Evolutionary conservation across 352 stramenopile species (phyloP).

Genomic region (Globisporangium recalcitrans): DNA sequence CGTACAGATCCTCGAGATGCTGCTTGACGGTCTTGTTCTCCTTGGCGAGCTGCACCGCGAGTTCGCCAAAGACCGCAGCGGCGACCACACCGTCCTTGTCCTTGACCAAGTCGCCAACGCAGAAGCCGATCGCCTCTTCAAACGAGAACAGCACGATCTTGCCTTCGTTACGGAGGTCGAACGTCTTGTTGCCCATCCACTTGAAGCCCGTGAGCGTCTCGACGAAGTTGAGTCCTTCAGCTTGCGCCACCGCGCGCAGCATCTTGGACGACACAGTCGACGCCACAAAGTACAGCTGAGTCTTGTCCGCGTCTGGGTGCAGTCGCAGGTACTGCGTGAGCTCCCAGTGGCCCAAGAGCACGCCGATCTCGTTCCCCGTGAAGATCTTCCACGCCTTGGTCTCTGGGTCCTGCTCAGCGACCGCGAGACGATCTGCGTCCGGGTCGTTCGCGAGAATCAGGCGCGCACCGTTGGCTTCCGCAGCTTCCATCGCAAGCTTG

Average conservation of each 20-base stretch:
- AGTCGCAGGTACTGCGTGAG: slow-evolving; percentile 59
- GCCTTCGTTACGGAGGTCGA: slow-evolving; percentile 71
- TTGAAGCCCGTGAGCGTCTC: slow-evolving; percentile 99
- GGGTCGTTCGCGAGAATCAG: slow-evolving; percentile 98
- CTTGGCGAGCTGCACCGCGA: slow-evolving; percentile 73
- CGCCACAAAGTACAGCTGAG: slow-evolving; percentile 88
- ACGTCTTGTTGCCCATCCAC: slow-evolving; percentile 95
- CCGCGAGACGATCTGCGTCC: slow-evolving; percentile 96
- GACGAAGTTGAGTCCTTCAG: slow-evolving; percentile 94
- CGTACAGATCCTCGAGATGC: slow-evolving; percentile 86
- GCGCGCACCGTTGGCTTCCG: slow-evolving; percentile 56
- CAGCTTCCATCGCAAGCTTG: slow-evolving; percentile 88
- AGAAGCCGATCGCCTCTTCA: slow-evolving; percentile 99
- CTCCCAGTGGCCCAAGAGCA: slow-evolving; percentile 93
- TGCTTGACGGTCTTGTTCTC: slow-evolving; percentile 57
- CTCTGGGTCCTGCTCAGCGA: slow-evolving; percentile 86
- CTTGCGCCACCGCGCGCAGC: slow-evolving; percentile 87
- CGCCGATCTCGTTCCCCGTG: slow-evolving; percentile 97
- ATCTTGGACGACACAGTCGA: slow-evolving; percentile 98
- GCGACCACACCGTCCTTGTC: slow-evolving; percentile 98
- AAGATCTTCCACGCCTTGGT: slow-evolving; percentile 93
- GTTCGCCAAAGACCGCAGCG: slow-evolving; percentile 88
- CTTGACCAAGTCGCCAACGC: slow-evolving; percentile 93
- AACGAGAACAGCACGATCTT: slow-evolving; percentile 95
- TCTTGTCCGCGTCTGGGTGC: slow-evolving; percentile 49